A percentile compares a stretch with the other conserved stretches of the same genome.
phyloP scores from a whole-genome alignment of 805 yeast species.

The Priceomyces castillae region DNA sequence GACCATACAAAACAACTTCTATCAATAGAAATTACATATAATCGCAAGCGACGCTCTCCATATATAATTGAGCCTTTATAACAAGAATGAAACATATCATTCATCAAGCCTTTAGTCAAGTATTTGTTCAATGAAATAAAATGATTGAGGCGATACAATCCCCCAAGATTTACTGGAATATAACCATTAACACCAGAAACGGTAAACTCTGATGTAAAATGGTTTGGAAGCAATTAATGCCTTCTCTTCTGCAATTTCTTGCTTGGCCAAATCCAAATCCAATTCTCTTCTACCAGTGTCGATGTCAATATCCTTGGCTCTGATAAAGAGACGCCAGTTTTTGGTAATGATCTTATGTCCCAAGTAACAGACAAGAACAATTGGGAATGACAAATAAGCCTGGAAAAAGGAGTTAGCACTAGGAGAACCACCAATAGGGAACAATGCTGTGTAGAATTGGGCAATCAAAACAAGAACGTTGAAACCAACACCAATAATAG shows the following conservation, averaged over 20 bases:
- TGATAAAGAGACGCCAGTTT: conserved; percentile 30
- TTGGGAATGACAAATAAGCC: conserved; percentile 62
- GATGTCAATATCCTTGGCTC: conserved; percentile 32
- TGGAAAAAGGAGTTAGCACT: conserved; percentile 61
- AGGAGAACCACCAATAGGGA: conserved; percentile 57
- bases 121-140: too few relatives aligned
- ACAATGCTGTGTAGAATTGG: conserved; percentile 81
- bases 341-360: conserved; percentile 55
- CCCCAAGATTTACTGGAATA: too few relatives aligned
- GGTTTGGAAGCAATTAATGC: conserved; percentile 33
- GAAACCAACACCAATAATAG: conserved; percentile 57
- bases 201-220: conserved; percentile 30
- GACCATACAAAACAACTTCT: not conserved
- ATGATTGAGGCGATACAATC: too few relatives aligned
- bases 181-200: conserved; percentile 33
- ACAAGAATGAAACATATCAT: too few relatives aligned
- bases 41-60: not conserved
- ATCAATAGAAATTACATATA: not conserved
- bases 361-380: conserved; percentile 54
- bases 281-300: conserved; percentile 40
- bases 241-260: conserved; percentile 40
- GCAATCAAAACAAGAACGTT: conserved; percentile 63
- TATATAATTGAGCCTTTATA: not conserved
- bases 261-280: conserved; percentile 37
- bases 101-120: too few relatives aligned